Base-by-base conservation (phyloP, 2,329 filamentous ascomycete genomes). In the Cladosporium oxysporum region DNA sequence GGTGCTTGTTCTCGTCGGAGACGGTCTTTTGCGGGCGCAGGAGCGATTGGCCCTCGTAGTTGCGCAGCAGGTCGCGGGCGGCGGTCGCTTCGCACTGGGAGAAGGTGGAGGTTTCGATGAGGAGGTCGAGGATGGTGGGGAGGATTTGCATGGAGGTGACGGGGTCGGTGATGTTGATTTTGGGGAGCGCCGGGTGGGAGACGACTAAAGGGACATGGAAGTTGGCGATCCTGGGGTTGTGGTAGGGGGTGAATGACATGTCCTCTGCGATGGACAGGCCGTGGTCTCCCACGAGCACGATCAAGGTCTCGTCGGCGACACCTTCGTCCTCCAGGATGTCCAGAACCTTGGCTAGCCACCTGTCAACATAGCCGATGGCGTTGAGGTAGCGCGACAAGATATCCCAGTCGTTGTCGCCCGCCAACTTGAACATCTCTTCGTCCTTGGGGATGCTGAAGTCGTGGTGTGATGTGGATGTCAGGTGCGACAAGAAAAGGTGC, bases 31-130 rank as follows among this genome's bases (percentile, higher is more conserved):
- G 58, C 23, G 64, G 58, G 10, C 81, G 77, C 59, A 83, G 77
- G n/a, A 83, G 74, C 0, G 80, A 82, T 68, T 82, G 81, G 12
- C 80, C 81, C 74, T 83, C 79, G 70, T 83, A 83, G 50, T 81
- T 74, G 21, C 79, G 76, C 11, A 81, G 74, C 3, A 83, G 71
- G 61, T 80, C 76, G 6, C 72, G 70, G n/a, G 79, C 80, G 1
- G 76, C 76, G 1, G 70, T 65, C 2, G 70, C 71, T 58, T 78
- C 76, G 21, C 71, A 65, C 2, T 70, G 44, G 64, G 78, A 72
- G 10, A 83, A 68, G 1, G 80, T 82, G 29, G 74, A 73, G 7
- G 79, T 79, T 62, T 78, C 75, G 26, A 79, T 71, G 8, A 83
- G 73, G 1, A 83, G 76, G 68, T 83, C 81, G 16, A 83, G 76